Evolutionary conservation across 2,329 filamentous ascomycete genomes (phyloP).

Genomic region (Coniochaeta sp.): DNA sequence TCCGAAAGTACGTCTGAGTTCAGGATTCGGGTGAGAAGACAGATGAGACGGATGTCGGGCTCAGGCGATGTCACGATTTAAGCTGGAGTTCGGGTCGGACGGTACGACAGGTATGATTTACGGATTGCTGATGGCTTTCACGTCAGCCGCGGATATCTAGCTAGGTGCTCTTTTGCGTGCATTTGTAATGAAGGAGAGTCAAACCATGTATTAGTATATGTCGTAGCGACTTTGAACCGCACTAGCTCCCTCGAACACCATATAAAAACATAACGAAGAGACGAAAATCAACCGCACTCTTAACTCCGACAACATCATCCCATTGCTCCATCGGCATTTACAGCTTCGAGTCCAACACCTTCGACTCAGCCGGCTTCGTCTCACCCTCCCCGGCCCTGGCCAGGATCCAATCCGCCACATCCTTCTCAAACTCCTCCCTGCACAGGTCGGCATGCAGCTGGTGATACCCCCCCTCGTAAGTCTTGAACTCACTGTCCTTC

Average conservation of each 20-base stretch:
- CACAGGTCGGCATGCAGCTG: conserved; percentile 58
- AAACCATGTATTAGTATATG: background rate
- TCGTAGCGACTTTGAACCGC: background rate
- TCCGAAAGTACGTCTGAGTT: conserved; percentile 1
- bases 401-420: conserved; percentile 62
- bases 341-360: background rate
- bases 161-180: background rate
- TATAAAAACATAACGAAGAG: background rate
- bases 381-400: conserved; percentile 21
- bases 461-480: conserved; percentile 74
- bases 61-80: background rate
- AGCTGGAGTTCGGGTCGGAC: background rate
- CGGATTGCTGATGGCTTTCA: background rate
- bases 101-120: background rate
- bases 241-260: background rate
- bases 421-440: conserved; percentile 46
- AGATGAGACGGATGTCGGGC: background rate
- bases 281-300: background rate
- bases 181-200: background rate
- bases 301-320: background rate
- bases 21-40: no score
- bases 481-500: conserved; percentile 62
- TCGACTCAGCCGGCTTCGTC: background rate
- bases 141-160: background rate
- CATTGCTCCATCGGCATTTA: background rate